phyloP scores from a whole-genome alignment of 78 protist genomes.

The Pigoraptor vietnamica region DNA sequence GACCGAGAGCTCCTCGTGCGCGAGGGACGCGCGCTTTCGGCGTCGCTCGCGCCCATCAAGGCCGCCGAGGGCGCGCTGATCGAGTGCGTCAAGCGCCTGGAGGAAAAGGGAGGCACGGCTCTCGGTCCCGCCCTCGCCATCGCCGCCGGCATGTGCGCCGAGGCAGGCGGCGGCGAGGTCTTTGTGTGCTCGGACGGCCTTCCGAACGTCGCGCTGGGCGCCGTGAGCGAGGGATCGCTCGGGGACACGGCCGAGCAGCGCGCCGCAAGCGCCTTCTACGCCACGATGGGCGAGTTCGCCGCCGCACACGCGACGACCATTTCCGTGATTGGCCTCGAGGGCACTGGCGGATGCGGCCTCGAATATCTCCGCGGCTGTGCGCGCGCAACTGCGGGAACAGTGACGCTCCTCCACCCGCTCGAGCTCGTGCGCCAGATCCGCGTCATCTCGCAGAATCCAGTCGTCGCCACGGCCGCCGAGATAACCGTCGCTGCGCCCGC shows the following conservation, averaged over 20 bases:
- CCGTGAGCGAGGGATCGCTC: background rate
- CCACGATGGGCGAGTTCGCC: constrained; percentile 38
- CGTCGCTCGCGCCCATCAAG: constrained; percentile 13
- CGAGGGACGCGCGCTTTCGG: constrained; percentile 1
- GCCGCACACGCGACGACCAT: constrained; percentile 39
- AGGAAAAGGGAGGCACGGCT: constrained; percentile 72
- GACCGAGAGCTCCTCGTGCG: background rate
- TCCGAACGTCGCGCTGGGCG: constrained; percentile 28
- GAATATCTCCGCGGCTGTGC: constrained; percentile 39
- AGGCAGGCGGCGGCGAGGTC: constrained; percentile 34
- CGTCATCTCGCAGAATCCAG: background rate
- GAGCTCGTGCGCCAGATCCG: constrained; percentile 18
- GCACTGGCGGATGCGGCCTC: background rate
- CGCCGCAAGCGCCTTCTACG: constrained; percentile 16
- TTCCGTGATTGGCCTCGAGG: constrained; percentile 28
- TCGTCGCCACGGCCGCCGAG: background rate
- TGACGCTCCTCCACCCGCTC: constrained; percentile 53
- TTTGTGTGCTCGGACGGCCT: constrained; percentile 72
- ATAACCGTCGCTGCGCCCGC: background rate
- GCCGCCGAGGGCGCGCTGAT: background rate
- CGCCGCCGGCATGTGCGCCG: constrained; percentile 48
- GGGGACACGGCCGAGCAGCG: background rate
- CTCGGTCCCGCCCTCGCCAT: constrained; percentile 64
- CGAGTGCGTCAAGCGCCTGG: constrained; percentile 3
- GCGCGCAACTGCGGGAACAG: constrained; percentile 36